These are phyloP conservation scores for Leptoxyphium fumago DNA, from an alignment of 2,329 filamentous ascomycete genomes.

Conservation along the genomic window DNA sequence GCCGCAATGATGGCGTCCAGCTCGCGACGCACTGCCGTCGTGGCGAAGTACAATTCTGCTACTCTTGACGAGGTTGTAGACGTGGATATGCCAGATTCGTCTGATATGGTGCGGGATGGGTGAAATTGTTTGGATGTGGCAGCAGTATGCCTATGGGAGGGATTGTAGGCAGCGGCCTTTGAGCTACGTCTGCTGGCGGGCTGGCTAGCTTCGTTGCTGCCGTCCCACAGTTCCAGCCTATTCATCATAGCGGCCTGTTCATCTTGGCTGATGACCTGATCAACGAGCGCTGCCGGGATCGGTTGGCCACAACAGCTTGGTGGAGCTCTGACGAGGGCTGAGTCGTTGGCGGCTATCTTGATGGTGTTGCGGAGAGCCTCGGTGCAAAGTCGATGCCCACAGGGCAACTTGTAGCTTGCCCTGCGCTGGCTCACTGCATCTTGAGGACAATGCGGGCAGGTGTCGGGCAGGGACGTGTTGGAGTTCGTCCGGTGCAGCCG, in stretches of 20 bases:
- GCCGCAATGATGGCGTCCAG: slow-evolving; percentile 10
- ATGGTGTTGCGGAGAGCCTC: slow-evolving; percentile 20
- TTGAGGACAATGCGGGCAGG: slow-evolving; percentile 20
- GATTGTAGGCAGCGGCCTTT: background rate
- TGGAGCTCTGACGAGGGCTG: slow-evolving; percentile 4
- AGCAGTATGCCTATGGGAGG: background rate
- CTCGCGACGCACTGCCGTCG: slow-evolving; percentile 6
- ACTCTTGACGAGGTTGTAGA: background rate
- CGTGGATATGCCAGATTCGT: slow-evolving; percentile 6
- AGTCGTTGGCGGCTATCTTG: slow-evolving; percentile 17
- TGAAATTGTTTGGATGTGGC: background rate
- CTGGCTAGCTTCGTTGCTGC: slow-evolving; percentile 4
- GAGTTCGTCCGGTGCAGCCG: slow-evolving; percentile 15
- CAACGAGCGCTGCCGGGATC: slow-evolving; percentile 25
- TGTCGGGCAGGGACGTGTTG: slow-evolving; percentile 9
- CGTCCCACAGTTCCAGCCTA: slow-evolving; percentile 19
- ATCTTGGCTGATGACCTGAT: slow-evolving; percentile 23
- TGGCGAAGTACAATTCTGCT: slow-evolving; percentile 1
- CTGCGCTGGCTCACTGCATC: slow-evolving; percentile 11
- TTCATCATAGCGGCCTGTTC: slow-evolving; percentile 22
- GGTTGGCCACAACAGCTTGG: slow-evolving; percentile 28
- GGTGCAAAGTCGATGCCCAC: slow-evolving; percentile 20
- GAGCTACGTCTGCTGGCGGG: background rate
- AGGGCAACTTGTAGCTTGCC: slow-evolving; percentile 19
- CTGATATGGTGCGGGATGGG: slow-evolving; percentile 6